Evolutionary conservation across 768 basidiomycete genomes (phyloP), one percentile per base, ranked within the genome.

Genomic region (Psilocybe subaeruginosa): DNA sequence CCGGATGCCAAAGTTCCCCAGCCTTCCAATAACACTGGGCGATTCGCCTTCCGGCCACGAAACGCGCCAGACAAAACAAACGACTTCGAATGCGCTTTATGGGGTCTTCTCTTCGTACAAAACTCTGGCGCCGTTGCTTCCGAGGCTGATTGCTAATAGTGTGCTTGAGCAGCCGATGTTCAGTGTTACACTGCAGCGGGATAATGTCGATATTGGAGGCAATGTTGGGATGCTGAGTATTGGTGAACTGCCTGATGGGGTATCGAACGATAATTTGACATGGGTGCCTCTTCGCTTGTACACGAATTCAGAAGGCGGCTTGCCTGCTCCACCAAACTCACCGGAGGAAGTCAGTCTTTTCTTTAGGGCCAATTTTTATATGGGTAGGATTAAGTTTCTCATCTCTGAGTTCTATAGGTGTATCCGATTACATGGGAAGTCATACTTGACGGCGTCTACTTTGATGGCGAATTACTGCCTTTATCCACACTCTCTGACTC

Each of bases 391-490:
- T 9, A 9, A 11, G 17, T 5, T 59, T 54, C 11, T 30, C n/a
- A n/a, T 41, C 9, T 17, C 30, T 53, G 8, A 31, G 29, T 31
- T n/a, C 66, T 69, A 39, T 64, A 87, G 87, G 71, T 73, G 11
- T 88, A 88, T 69, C 85, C 87, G 1, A 76, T 88, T 29, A 79
- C 86, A 9, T 92, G 91, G 91, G 91, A 93, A 70, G 76, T 91
- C 5, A 78, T 82, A 29, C 60, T 93, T 6, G 90, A 91, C 56
- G 86, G 86, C 58, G 87, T 92, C 4, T 92, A 79, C 69, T 79
- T 93, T 35, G 88, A 92, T 64, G 90, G 87, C 11, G 68, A 78
- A 61, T 78, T 76, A 64, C 74, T 92, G n/a, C 81, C 85, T 4
- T 79, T 77, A 37, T 91, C 90, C 2, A 75, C 72, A 11, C 69